Evolutionary conservation across 1,284 basidiomycete genomes (phyloP), one percentile per base, ranked within the genome.

Genomic region (Spongispora temasekensis): DNA sequence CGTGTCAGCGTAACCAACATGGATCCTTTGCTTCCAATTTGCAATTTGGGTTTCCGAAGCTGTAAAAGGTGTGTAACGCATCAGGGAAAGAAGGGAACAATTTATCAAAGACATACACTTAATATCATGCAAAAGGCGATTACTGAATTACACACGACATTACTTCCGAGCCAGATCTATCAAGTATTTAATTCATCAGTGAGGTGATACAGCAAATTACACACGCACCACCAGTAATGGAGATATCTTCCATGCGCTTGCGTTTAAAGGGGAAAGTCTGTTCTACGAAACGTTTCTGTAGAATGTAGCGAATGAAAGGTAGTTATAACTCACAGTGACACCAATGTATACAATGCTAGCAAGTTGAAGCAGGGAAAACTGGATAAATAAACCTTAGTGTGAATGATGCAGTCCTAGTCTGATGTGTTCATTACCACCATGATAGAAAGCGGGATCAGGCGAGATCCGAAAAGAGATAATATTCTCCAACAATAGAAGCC

Each of bases 151-250:
- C 71, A 72, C 7, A 52, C 53, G 5, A 64, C 30, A n/a, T 55
- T 69, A 19, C 69, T 60, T 21, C 46, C 64, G 1, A 73, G 68
- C 68, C 70, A 70, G 17, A 15, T 62, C 70, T 73, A n/a, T 25
- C 21, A 54, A 5, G 23, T 15, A 8, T 48, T 15, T n/a, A 4
- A 4, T 13, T 64, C 35, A 3, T 2, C 31, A 1, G 25, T 28
- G 4, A 5, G 2, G 1, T 3, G 3, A 17, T 17, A 10, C 15
- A 25, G 10, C 5, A n/a, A 23, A 1, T 3, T 3, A 4, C 4
- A 19, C 6, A 28, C 59, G 46, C 40, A 60, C 59, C 40, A 59
- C 60, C 5, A 61, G 53, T 30, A 30, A 53, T 19, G 60, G 34
- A 30, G 58, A 32, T 0, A 34, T 23, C 21, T 1, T 31, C 27